Percentiles rank a stretch among this genome's conserved stretches.
phyloP scores from a whole-genome alignment of 108 stramenopile species.

The Cyclotella distinguenda region DNA sequence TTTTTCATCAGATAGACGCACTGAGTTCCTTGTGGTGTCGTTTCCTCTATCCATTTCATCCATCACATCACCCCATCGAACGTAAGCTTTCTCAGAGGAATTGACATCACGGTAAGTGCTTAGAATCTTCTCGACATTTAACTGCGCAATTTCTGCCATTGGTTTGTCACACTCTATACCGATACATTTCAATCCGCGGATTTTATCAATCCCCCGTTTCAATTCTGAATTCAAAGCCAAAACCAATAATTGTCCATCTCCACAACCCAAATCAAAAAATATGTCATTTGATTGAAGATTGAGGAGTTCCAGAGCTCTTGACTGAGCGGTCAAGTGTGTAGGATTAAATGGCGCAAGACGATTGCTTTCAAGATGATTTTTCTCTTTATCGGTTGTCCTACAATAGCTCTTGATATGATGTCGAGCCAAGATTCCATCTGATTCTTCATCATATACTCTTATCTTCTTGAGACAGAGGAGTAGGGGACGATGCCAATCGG shows the following conservation, averaged over 20 bases:
- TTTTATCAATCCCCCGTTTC: not conserved
- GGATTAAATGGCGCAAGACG: conserved; percentile 6
- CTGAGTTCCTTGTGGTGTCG: not conserved
- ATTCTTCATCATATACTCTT: conserved; percentile 45
- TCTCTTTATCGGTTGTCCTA: no score
- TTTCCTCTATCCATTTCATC: conserved; percentile 27
- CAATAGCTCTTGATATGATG: conserved; percentile 1
- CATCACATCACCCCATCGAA: conserved; percentile 63
- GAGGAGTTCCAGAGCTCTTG: conserved; percentile 2
- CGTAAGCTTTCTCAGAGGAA: conserved; percentile 20
- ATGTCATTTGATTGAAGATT: conserved; percentile 7
- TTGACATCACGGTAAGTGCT: not conserved
- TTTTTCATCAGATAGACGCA: not conserved
- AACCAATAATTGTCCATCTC: not conserved
- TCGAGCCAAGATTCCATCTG: conserved; percentile 27
- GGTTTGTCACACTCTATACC: conserved; percentile 76
- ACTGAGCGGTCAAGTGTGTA: conserved; percentile 4
- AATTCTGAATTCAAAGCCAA: not conserved
- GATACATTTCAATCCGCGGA: conserved; percentile 41
- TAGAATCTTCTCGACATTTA: conserved; percentile 19
- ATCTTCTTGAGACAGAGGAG: conserved; percentile 59
- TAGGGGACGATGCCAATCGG: conserved; percentile 61
- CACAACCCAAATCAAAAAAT: conserved; percentile 9
- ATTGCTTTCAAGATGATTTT: not conserved
- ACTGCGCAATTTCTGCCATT: conserved; percentile 44